Percentiles rank a stretch among this genome's conserved stretches.
Conservation (phyloP, 2,329 filamentous ascomycete species). For the Pseudofabraea citricarpa region DNA sequence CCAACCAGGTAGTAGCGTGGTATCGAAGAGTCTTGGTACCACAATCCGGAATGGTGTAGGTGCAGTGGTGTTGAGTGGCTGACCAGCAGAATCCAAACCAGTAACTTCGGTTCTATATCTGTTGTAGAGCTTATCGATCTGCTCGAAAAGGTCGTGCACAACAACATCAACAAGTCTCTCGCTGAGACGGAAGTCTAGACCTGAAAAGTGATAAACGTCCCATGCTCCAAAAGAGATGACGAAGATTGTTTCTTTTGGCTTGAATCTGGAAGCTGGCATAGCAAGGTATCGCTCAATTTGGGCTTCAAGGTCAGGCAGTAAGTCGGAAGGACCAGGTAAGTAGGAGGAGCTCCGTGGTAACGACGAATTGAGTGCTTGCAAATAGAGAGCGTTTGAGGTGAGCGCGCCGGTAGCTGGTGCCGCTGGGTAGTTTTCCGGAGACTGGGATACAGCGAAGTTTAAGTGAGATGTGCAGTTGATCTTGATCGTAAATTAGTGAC, state of each 20-base stretch:
- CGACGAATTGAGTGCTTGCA: slow-evolving; percentile 1
- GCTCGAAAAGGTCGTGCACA: slow-evolving; percentile 20
- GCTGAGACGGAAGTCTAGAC: slow-evolving; percentile 12
- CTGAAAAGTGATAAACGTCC: slow-evolving; percentile 26
- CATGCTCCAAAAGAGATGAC: slow-evolving; percentile 27
- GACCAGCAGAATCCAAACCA: neutral
- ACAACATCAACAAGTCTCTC: slow-evolving; percentile 13
- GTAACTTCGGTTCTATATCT: slow-evolving; percentile 11
- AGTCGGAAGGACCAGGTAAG: neutral
- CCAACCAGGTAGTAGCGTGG: slow-evolving; percentile 51
- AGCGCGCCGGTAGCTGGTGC: slow-evolving; percentile 19
- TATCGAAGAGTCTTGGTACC: slow-evolving; percentile 47
- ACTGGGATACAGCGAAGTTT: slow-evolving; percentile 23
- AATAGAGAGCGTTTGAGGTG: slow-evolving; percentile 18
- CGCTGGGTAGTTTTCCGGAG: slow-evolving; percentile 12
- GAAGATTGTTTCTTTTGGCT: slow-evolving; percentile 20
- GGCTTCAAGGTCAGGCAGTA: slow-evolving; percentile 22
- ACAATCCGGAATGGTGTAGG: slow-evolving; percentile 41
- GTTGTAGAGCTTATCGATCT: slow-evolving; percentile 22
- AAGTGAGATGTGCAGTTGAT: slow-evolving; percentile 24
- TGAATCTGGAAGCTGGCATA: slow-evolving; percentile 10
- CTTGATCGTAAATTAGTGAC: too few species aligned
- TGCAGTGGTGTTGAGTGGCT: neutral
- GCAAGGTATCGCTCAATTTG: slow-evolving; percentile 23
- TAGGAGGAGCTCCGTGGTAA: slow-evolving; percentile 1